Evolutionary conservation across 1,139 yeast species (phyloP), one percentile per base, ranked within the genome.

Genomic region (Blastobotrys indianensis): DNA sequence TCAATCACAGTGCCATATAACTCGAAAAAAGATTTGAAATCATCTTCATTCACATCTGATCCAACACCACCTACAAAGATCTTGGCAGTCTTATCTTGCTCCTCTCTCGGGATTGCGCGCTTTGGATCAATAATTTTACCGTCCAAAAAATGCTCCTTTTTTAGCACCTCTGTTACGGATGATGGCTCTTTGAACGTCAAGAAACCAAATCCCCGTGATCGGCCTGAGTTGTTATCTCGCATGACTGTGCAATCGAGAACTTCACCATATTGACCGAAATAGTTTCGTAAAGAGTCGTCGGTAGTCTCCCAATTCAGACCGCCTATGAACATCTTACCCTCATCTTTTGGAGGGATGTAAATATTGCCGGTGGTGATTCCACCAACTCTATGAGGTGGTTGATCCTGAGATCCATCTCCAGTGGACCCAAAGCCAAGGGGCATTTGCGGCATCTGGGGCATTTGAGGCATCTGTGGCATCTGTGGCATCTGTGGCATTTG

Each of bases 251-350:
- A 80, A 55, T 92, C 97, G 34, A 79, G 66, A 45, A 92, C 94
- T 54, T 85, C 94, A 56, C 99, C 99, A 65, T 79, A 92, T 65
- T 92, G 85, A 45, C 83, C 74, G 65, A 92, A 92, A 66, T 92
- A 92, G 49, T 80, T 82, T 52, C 78, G 81, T 65, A 92, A 58
- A 13, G 69, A 61, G 48, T 70, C 95, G 61, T 92, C 98, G 7
- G 94, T 83, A 28, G 99, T 92, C 61, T 92, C 98, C 98, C 98
- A 92, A 61, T 92, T 94, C 57, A 92, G 79, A 44, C 99, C 99
- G 54, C 99, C 99, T 64, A 92, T 81, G 63, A 92, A 92, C 97
- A 94, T 88, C 63, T 92, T 92, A 48, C 97, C 95, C 77, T 62
- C 82, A 46, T 63, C 68, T 51, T 67, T 66, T 34, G 70, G 69